These are phyloP conservation scores for Mycena capillaripes DNA, from an alignment of 768 basidiomycete genomes.

Conservation along the genomic window DNA sequence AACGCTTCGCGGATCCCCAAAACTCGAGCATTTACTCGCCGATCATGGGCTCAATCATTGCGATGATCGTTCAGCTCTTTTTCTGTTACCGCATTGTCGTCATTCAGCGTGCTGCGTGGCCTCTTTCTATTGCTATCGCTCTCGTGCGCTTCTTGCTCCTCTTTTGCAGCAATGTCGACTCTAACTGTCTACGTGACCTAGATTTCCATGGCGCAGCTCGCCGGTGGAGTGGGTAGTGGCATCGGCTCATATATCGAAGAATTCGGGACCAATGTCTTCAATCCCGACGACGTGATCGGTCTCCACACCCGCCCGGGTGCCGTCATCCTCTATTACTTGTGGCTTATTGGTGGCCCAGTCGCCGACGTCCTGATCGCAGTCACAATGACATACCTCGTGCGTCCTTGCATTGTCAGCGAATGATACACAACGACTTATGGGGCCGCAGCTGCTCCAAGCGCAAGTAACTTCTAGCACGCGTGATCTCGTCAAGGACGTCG, in stretches of 20 bases:
- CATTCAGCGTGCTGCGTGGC: constrained; percentile 15
- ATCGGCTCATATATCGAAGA: background rate
- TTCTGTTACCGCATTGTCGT: constrained; percentile 21
- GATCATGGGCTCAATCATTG: constrained; percentile 23
- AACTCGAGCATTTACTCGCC: constrained; percentile 10
- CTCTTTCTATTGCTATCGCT: background rate
- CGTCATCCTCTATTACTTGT: no score
- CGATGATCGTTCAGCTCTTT: constrained; percentile 22
- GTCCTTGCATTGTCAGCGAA: no score
- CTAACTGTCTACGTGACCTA: background rate
- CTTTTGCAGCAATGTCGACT: background rate
- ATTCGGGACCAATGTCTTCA: no score
- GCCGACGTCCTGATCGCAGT: constrained; percentile 23
- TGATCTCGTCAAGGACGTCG: background rate
- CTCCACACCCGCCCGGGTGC: no score
- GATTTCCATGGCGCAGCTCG: constrained; percentile 3
- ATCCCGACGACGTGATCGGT: no score
- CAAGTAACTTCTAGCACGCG: background rate
- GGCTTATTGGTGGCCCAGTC: constrained; percentile 5
- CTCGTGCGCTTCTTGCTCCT: background rate
- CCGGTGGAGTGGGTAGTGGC: constrained; percentile 22
- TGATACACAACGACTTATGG: background rate
- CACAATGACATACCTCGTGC: constrained; percentile 22
- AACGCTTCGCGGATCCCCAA: background rate
- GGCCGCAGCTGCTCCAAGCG: constrained; percentile 1